These are phyloP conservation scores for Cryptococcus sp. DNA, from an alignment of 1,284 basidiomycete species.

Conservation along the genomic window DNA sequence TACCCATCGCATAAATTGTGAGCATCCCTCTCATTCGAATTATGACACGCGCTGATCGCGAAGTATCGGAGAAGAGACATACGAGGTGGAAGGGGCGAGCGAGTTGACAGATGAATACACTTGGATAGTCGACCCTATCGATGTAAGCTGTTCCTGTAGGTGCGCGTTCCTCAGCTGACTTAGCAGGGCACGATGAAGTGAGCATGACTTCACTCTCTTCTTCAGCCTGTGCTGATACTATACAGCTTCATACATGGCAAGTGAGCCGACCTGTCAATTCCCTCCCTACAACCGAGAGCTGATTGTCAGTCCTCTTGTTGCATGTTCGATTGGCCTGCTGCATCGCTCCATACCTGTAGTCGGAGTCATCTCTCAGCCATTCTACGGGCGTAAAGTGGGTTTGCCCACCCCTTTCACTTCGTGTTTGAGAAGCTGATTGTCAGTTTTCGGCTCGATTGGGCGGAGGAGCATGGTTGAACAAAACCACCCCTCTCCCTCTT, in stretches of 20 bases:
- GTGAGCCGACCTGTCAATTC: constrained; percentile 21
- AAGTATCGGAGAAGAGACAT: constrained; percentile 79
- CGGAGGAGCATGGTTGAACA: constrained; percentile 70
- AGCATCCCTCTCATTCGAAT: constrained; percentile 1
- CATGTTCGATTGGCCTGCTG: constrained; percentile 73
- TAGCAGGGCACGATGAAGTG: constrained; percentile 44
- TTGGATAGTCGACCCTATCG: constrained; percentile 46
- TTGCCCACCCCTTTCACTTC: not conserved
- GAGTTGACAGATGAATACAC: constrained; percentile 64
- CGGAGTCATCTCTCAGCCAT: constrained; percentile 85
- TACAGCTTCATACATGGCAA: constrained; percentile 42
- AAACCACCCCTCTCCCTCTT: constrained; percentile 57
- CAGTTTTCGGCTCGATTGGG: constrained; percentile 73
- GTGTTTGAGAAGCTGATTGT: constrained; percentile 3
- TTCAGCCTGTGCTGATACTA: not conserved
- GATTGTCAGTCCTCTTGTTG: constrained; percentile 31
- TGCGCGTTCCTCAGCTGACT: not conserved
- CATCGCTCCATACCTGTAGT: constrained; percentile 71
- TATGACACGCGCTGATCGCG: no score
- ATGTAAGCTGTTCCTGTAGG: constrained; percentile 23
- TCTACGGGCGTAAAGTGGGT: constrained; percentile 67
- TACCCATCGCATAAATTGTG: constrained; percentile 74
- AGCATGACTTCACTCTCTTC: constrained; percentile 6
- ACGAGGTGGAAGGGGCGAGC: constrained; percentile 54
- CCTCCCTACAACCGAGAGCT: not conserved